phyloP scores from a whole-genome alignment of 1,284 basidiomycete species.

The Malassezia yamatoensis region DNA sequence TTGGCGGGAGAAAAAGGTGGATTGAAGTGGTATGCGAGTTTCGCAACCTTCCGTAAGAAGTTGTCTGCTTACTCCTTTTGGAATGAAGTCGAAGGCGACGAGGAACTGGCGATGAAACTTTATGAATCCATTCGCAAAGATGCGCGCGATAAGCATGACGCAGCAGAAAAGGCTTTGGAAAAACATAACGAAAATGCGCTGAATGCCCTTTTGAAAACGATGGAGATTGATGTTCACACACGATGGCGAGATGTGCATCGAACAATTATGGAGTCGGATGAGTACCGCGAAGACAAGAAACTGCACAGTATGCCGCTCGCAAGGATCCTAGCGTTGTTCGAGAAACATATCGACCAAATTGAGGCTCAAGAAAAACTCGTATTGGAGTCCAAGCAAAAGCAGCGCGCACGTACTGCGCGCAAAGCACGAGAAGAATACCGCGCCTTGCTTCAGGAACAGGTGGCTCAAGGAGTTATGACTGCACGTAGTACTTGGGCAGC shows the following conservation, averaged over 20 bases:
- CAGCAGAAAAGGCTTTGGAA: constrained; percentile 18
- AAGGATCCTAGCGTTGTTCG: constrained; percentile 42
- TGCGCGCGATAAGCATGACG: constrained; percentile 22
- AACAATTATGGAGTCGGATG: constrained; percentile 33
- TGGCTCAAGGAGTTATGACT: constrained; percentile 60
- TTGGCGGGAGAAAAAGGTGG: constrained; percentile 10
- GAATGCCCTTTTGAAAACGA: constrained; percentile 34
- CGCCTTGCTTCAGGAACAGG: constrained; percentile 63
- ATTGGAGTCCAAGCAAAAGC: constrained; percentile 16
- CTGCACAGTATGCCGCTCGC: constrained; percentile 25
- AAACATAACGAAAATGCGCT: constrained; percentile 35
- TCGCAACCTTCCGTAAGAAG: constrained; percentile 28
- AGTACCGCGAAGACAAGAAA: constrained; percentile 29
- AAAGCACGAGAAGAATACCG: constrained; percentile 48
- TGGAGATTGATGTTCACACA: constrained; percentile 39
- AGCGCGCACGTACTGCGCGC: constrained; percentile 16
- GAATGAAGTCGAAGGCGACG: constrained; percentile 21
- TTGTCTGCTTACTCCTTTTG: constrained; percentile 14
- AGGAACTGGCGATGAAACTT: constrained; percentile 21
- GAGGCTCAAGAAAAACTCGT: constrained; percentile 26
- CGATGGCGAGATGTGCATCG: constrained; percentile 44
- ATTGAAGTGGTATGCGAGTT: constrained; percentile 33
- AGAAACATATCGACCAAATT: constrained; percentile 33
- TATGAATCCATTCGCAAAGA: constrained; percentile 27
- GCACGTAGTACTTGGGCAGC: constrained; percentile 83